Conservation (phyloP, 2,329 filamentous ascomycete species). For the Rutstroemia sp. region DNA sequence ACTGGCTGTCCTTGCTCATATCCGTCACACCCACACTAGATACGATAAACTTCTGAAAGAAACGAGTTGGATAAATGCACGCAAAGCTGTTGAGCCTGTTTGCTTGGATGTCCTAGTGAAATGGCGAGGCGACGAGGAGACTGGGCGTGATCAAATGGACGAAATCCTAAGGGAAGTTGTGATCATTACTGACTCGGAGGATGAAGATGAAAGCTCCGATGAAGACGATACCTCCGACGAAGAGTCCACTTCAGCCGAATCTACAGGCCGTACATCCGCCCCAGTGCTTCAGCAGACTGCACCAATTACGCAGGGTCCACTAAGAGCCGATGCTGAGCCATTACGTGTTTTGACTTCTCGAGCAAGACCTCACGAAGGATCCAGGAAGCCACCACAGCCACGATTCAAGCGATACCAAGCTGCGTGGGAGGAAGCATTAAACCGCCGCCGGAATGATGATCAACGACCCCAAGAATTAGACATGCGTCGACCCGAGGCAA, state of each 20-base stretch:
- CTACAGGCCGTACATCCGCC: slow-evolving; percentile 10
- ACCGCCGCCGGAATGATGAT: slow-evolving; percentile 17
- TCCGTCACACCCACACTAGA: slow-evolving; percentile 58
- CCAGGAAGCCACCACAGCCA: slow-evolving; percentile 20
- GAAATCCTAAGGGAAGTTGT: slow-evolving; percentile 61
- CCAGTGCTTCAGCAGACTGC: slow-evolving; percentile 9
- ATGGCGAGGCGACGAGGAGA: slow-evolving; percentile 66
- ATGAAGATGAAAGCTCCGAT: slow-evolving; percentile 13
- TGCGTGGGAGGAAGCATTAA: slow-evolving; percentile 29
- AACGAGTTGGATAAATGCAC: slow-evolving; percentile 50
- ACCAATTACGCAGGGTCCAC: background rate
- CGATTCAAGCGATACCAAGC: slow-evolving; percentile 30
- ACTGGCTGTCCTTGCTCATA: slow-evolving; percentile 58
- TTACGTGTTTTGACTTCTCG: background rate
- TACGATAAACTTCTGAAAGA: slow-evolving; percentile 56
- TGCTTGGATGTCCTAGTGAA: slow-evolving; percentile 61
- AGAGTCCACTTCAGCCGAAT: slow-evolving; percentile 16
- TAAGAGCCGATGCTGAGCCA: background rate
- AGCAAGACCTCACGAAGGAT: background rate
- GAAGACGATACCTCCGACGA: slow-evolving; percentile 15
- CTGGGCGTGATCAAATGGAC: slow-evolving; percentile 58
- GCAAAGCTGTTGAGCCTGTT: slow-evolving; percentile 52
- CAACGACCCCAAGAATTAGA: background rate
- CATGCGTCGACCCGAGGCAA: slow-evolving; percentile 6
- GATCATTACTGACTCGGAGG: slow-evolving; percentile 42